Evolutionary conservation across 306 rosid species (phyloP), one percentile per base, ranked within the genome.

Genomic region (Fragaria iinumae): DNA sequence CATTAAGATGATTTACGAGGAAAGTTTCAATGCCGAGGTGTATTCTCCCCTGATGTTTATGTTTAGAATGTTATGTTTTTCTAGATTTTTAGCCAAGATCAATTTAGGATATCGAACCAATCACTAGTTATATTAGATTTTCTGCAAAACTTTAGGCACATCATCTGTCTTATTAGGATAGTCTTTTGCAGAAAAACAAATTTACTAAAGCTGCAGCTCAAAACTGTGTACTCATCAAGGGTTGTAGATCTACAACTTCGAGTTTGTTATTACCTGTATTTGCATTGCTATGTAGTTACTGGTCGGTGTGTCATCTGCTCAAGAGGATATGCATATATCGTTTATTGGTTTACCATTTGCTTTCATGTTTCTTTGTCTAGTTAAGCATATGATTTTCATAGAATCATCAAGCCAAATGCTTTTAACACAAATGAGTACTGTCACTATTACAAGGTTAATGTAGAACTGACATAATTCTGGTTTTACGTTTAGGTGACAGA

Each of bases 401-500:
- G 34, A 53, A 44, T 56, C 75, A 65, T 69, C 50, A 57, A 17
- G 52, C 17, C 65, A 11, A 53, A 53, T 65, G 29, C 23, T 52
- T 49, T 8, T 11, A 50, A 38, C 18, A 7, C 27, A 50, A 53
- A 25, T 23, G 8, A 60, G 21, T 34, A 64, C 10, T 7, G 44
- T 64, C 23, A 29, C 9, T 41, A 4, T 3, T 27, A 41, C 20
- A 5, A 56, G 6, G 23, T 36, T 38, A 10, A 14, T 32, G 12
- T 14, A 34, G 45, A 44, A 69, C 34, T 21, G 66, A 38, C 23
- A 12, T 43, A 36, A 45, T 72, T 81, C 68, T 79, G 85, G 81
- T 80, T 79, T 78, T 76, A 76, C 68, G 60, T 79, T 76, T 84
- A 92, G 98, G 98, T 92, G 76, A 86, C 92, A 3, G 90, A 89